Conservation (phyloP, 805 yeast genomes). For the Nakazawaea anatomiae region DNA sequence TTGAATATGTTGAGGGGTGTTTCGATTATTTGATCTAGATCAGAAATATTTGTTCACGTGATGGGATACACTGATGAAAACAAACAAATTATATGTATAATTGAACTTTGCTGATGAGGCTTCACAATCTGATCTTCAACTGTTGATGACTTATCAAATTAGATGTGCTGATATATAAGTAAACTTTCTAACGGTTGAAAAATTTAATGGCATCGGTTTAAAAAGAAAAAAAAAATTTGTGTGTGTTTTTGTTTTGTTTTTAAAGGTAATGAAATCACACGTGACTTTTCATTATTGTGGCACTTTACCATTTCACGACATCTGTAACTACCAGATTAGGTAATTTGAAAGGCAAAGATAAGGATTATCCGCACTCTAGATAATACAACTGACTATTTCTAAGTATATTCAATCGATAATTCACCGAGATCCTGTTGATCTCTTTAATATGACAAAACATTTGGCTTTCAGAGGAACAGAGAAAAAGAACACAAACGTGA, state of each 20-base stretch:
- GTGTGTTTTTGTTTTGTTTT: neutral
- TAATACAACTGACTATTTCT: no score
- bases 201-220: neutral
- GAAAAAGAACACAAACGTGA: no score
- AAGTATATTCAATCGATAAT: no score
- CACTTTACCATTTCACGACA: neutral
- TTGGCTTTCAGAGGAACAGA: no score
- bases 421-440: no score
- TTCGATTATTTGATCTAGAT: neutral
- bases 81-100: neutral
- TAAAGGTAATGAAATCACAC: neutral
- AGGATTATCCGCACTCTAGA: neutral
- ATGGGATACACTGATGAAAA: no score
- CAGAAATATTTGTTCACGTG: neutral
- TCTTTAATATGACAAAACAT: no score
- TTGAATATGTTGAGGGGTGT: neutral
- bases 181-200: neutral
- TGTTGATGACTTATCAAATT: no score
- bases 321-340: no score
- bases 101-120: neutral
- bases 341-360: neutral
- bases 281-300: constrained; percentile 8
- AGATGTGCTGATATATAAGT: neutral
- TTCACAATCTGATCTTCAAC: neutral
- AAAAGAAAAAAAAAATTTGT: neutral